Evolutionary conservation across 2,329 filamentous ascomycete genomes (phyloP).

Genomic region (Fusarium musae): DNA sequence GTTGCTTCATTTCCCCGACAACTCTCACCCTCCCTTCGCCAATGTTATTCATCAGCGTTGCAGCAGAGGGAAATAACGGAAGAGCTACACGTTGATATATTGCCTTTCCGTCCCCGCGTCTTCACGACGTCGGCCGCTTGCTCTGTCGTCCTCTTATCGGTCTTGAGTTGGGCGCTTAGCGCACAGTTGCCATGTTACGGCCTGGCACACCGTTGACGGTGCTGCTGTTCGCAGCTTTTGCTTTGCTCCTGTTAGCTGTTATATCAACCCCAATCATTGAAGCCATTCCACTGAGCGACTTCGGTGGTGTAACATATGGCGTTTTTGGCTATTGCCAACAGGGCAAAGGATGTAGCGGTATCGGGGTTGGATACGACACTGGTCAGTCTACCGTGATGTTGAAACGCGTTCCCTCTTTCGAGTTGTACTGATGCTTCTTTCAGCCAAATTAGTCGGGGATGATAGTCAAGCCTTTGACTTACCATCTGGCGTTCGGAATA

Average conservation of each 20-base stretch:
- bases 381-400: slow-evolving; percentile 64
- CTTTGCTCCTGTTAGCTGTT: slow-evolving; percentile 83
- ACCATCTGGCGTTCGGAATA: slow-evolving; percentile 62
- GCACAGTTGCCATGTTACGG: slow-evolving; percentile 75
- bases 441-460: slow-evolving; percentile 43
- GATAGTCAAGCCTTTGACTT: slow-evolving; percentile 65
- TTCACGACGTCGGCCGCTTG: slow-evolving; percentile 38
- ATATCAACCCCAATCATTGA: slow-evolving; percentile 92
- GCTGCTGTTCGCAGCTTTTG: slow-evolving; percentile 86
- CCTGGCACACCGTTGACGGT: slow-evolving; percentile 92
- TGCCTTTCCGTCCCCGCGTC: slow-evolving; percentile 32
- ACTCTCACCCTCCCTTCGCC: slow-evolving; percentile 7
- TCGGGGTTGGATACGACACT: slow-evolving; percentile 87
- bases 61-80: slow-evolving; percentile 4
- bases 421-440: slow-evolving; percentile 21
- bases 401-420: background rate
- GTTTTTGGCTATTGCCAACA: slow-evolving; percentile 89
- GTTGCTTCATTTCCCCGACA: background rate
- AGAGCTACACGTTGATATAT: slow-evolving; percentile 2
- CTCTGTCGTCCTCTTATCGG: slow-evolving; percentile 13
- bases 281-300: slow-evolving; percentile 83
- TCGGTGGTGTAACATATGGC: slow-evolving; percentile 82
- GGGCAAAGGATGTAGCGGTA: slow-evolving; percentile 69
- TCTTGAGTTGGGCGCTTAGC: slow-evolving; percentile 33
- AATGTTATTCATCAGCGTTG: slow-evolving; percentile 19